A percentile compares a stretch with the other conserved stretches of the same genome.
These are phyloP conservation scores for Aspergillus sergii DNA, from an alignment of 2,329 filamentous ascomycete genomes.

Conservation along the genomic window DNA sequence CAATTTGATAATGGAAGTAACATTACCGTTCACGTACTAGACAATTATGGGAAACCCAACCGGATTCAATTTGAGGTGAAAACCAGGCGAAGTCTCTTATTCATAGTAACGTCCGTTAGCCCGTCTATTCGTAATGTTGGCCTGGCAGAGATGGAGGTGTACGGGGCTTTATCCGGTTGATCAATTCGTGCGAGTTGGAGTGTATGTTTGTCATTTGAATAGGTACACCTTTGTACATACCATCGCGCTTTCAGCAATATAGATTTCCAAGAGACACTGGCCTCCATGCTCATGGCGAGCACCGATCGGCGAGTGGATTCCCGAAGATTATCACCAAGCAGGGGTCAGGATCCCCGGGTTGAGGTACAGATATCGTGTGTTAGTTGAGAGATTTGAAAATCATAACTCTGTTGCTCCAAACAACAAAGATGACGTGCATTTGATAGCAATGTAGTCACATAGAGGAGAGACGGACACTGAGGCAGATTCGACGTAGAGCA, in stretches of 20 bases:
- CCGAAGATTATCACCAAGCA: slow-evolving; percentile 40
- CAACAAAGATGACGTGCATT: too few relatives aligned
- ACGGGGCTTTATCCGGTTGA: neutral
- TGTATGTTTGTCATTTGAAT: neutral
- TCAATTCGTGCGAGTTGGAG: neutral
- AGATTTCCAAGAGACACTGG: slow-evolving; percentile 47
- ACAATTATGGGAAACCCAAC: slow-evolving; percentile 11
- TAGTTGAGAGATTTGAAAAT: neutral
- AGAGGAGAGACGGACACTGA: too few relatives aligned
- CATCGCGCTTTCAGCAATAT: neutral
- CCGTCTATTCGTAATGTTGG: slow-evolving; percentile 11
- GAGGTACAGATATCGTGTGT: slow-evolving; percentile 65
- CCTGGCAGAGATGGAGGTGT: slow-evolving; percentile 14
- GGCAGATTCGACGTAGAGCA: too few relatives aligned
- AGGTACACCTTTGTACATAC: neutral
- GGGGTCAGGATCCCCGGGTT: slow-evolving; percentile 58
- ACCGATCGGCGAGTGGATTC: slow-evolving; percentile 50
- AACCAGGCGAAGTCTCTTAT: slow-evolving; percentile 3
- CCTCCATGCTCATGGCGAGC: slow-evolving; percentile 66
- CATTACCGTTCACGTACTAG: neutral
- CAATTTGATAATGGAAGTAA: slow-evolving; percentile 10
- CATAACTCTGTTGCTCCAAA: neutral
- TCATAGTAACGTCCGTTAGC: slow-evolving; percentile 13
- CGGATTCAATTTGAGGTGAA: neutral
- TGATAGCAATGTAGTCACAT: too few relatives aligned